A percentile compares a stretch with the other conserved stretches of the same genome.
Evolutionary conservation across 2,329 filamentous ascomycete genomes (phyloP).

Genomic region (Cytospora piceae): DNA sequence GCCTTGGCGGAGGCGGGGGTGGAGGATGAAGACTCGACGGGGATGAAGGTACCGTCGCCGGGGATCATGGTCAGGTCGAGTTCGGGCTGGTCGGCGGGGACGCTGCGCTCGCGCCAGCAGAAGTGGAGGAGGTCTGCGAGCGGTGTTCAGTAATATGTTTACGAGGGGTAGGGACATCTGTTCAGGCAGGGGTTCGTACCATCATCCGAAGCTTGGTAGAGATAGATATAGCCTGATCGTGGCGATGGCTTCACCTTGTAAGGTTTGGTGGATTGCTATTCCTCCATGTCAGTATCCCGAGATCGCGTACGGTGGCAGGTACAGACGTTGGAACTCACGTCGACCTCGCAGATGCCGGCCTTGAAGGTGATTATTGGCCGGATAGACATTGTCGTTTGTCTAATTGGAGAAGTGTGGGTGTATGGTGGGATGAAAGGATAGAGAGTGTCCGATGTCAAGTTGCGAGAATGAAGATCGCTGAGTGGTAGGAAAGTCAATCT

Average conservation of each 20-base stretch:
- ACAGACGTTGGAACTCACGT: conserved; percentile 60
- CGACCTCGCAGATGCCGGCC: conserved; percentile 84
- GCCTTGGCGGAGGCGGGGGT: conserved; percentile 65
- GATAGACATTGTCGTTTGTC: conserved; percentile 71
- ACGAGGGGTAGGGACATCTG: conserved; percentile 4
- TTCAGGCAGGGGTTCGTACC: conserved; percentile 46
- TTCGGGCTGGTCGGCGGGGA: conserved; percentile 72
- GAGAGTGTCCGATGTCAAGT: not conserved
- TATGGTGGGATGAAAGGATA: not conserved
- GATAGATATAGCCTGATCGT: conserved; percentile 85
- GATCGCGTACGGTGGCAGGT: conserved; percentile 1
- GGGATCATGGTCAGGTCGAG: conserved; percentile 95
- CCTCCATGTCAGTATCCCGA: conserved; percentile 32
- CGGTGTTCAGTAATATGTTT: conserved; percentile 6
- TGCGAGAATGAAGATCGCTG: not conserved
- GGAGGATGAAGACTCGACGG: conserved; percentile 68
- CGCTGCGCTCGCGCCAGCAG: conserved; percentile 87
- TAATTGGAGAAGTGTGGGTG: not conserved
- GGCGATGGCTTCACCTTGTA: conserved; percentile 74
- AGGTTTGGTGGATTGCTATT: conserved; percentile 58
- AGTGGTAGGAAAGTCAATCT: not conserved
- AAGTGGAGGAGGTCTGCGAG: conserved; percentile 83
- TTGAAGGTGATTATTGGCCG: conserved; percentile 93
- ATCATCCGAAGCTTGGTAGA: conserved; percentile 78
- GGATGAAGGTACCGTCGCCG: conserved; percentile 81